Percentiles rank a stretch among this genome's conserved stretches.
Evolutionary conservation across 129 eudicot species (phyloP).

Genomic region (Centrapalus pauciflorus): DNA sequence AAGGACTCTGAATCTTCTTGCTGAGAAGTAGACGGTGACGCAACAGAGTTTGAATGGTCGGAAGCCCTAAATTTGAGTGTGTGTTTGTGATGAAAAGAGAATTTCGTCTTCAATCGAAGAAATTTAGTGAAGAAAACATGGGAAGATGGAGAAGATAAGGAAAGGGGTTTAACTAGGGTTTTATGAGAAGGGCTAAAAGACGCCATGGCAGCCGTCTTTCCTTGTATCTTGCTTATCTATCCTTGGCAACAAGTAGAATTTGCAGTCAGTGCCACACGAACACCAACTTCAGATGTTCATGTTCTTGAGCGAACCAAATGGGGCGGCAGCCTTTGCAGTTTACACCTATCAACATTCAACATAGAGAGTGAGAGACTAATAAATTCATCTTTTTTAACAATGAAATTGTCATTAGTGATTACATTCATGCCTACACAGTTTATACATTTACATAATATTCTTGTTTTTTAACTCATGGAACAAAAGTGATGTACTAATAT

Average conservation of each 20-base stretch:
- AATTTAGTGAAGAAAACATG: slow-evolving; percentile 25
- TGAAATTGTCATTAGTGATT: too few species aligned
- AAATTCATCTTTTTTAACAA: too few species aligned
- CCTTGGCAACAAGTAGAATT: slow-evolving; percentile 1
- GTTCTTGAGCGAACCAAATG: background rate
- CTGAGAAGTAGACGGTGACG: slow-evolving; percentile 18
- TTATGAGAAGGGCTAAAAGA: slow-evolving; percentile 18
- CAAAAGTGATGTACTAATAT: too few species aligned
- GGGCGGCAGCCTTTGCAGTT: background rate
- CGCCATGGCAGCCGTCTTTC: slow-evolving; percentile 12
- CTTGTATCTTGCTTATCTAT: slow-evolving; percentile 9
- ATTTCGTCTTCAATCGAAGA: slow-evolving; percentile 9
- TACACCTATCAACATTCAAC: background rate
- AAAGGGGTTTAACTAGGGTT: slow-evolving; percentile 30
- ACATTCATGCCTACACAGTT: too few species aligned
- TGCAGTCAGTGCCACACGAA: background rate
- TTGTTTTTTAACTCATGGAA: too few species aligned
- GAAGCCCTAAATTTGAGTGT: slow-evolving; percentile 35
- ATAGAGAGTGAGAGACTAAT: too few species aligned
- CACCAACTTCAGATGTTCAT: background rate
- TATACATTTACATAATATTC: too few species aligned
- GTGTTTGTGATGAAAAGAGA: slow-evolving; percentile 4
- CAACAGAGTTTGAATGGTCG: slow-evolving; percentile 14
- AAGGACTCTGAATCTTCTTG: slow-evolving; percentile 30
- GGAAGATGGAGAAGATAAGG: slow-evolving; percentile 15